phyloP scores from a whole-genome alignment of 495 filamentous ascomycete species.

The Aspergillus incahuasiensis region DNA sequence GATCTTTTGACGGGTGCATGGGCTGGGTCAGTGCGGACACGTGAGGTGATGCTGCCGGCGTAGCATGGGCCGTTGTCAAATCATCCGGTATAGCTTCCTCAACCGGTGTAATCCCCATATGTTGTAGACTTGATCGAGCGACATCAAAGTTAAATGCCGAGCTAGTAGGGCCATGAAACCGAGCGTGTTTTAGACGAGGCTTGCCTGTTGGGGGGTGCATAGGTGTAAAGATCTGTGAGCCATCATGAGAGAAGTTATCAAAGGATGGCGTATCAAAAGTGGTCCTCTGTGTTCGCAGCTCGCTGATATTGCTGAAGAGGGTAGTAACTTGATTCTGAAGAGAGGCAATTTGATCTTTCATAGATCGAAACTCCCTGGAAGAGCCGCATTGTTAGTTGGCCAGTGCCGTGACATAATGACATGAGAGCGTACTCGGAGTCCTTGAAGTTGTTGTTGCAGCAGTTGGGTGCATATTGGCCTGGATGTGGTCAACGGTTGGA shows the following conservation, averaged over 20 bases:
- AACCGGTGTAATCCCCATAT: conserved; percentile 67
- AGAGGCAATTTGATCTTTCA: conserved; percentile 65
- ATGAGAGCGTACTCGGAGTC: conserved; percentile 61
- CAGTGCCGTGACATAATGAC: neutral
- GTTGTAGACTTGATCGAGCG: conserved; percentile 79
- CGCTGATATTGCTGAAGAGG: conserved; percentile 64
- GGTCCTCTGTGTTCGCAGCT: conserved; percentile 48
- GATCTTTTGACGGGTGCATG: conserved; percentile 56
- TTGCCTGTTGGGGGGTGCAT: conserved; percentile 30
- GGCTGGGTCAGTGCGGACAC: conserved; percentile 19
- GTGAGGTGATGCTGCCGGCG: conserved; percentile 49
- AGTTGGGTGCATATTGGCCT: conserved; percentile 83
- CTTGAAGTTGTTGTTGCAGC: conserved; percentile 75
- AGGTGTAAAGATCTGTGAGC: conserved; percentile 33
- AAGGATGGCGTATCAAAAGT: conserved; percentile 34
- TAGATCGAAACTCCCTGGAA: conserved; percentile 66
- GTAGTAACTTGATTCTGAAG: conserved; percentile 83
- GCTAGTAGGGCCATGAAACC: conserved; percentile 82
- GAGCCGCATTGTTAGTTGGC: conserved; percentile 10
- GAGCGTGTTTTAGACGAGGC: conserved; percentile 49
- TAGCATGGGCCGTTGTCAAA: conserved; percentile 44
- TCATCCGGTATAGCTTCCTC: conserved; percentile 59
- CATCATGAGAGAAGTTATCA: conserved; percentile 37
- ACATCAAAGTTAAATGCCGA: conserved; percentile 82
- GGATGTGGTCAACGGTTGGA: conserved; percentile 2